Base-by-base conservation (phyloP, 2,329 filamentous ascomycete species). In the Capronia americana region DNA sequence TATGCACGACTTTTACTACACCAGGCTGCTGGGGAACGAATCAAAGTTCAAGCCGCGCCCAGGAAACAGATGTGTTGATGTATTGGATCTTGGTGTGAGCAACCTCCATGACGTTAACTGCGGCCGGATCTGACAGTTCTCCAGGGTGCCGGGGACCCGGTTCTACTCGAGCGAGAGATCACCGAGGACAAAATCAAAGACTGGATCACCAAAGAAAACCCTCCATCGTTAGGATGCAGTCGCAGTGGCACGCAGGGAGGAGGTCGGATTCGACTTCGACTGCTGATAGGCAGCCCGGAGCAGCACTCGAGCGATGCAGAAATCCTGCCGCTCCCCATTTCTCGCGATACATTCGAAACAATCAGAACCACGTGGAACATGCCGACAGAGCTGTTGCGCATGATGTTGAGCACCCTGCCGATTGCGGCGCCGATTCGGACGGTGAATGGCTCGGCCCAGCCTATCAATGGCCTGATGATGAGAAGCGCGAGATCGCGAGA, bases 371-470 rank as follows among this genome's bases (percentile, higher is more conserved):
- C 44, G 20, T 68, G 65, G 61, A 54, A 48, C 30, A 6, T 67
- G 46, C 66, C 66, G 4, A 54, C 58, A 3, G 66, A 68, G 50
- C 55, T 68, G 20, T 60, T 68, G 14, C 66, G 66, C 30, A 68
- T 68, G 66, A 62, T 66, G 55, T 48, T 68, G 32, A 68, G 66
- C 26, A 68, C 54, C n/a, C 48, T 68, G 23, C 66, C 66, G 5
- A 55, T 68, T 14, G 34, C 46, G 17, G 46, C 41, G 23, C 51
- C 60, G n/a, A 65, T 68, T n/a, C 23, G 12, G 23, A 32, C 57
- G 14, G 20, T 20, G 20, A 30, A 60, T 24, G 20, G 12, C 2
- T 10, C n/a, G 5, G 64, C 46, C 12, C n/a, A 41, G n/a, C n/a
- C 48, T 5, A 26, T 59, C 14, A 66, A 53, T 1, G 66, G 58